Percentiles rank a stretch among this genome's conserved stretches.
Evolutionary conservation across 805 yeast species (phyloP).

Genomic region (Middelhovenomyces tepae): DNA sequence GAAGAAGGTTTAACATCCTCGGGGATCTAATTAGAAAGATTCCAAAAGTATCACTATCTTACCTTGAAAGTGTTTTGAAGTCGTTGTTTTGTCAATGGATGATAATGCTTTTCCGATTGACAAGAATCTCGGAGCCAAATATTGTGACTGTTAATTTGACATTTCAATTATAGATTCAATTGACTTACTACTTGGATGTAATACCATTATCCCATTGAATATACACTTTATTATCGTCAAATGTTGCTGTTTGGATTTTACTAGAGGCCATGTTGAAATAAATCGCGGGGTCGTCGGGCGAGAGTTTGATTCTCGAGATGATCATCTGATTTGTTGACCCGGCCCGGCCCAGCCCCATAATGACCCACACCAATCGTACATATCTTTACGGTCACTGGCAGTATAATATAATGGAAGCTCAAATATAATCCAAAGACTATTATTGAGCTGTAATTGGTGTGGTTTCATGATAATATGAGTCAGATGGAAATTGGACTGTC

Average conservation of each 20-base stretch:
- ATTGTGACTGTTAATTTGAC: too few relatives aligned
- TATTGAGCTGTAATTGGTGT: too few relatives aligned
- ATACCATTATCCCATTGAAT: conserved; percentile 23
- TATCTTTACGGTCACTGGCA: neutral
- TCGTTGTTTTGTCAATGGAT: conserved; percentile 49
- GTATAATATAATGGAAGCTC: conserved; percentile 3
- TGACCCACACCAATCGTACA: too few relatives aligned
- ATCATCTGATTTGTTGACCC: conserved; percentile 2
- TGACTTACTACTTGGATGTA: conserved; percentile 22
- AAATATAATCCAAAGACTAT: too few relatives aligned
- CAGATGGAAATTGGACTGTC: too few relatives aligned
- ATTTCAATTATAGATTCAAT: too few relatives aligned
- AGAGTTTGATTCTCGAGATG: neutral
- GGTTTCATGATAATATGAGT: too few relatives aligned
- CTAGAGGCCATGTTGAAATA: too few relatives aligned
- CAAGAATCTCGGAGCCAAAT: conserved; percentile 63
- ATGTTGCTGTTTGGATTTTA: too few relatives aligned
- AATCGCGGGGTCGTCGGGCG: conserved; percentile 3
- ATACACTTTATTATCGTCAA: conserved; percentile 18
- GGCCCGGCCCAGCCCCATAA: conserved; percentile 4
- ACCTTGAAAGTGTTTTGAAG: conserved; percentile 45
- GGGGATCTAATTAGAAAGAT: conserved; percentile 24
- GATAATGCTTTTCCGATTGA: conserved; percentile 48
- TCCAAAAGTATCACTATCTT: too few relatives aligned
- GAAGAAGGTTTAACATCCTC: conserved; percentile 23